Evolutionary conservation across 2,329 filamentous ascomycete species (phyloP).

Genomic region (Xylaria polymorpha): DNA sequence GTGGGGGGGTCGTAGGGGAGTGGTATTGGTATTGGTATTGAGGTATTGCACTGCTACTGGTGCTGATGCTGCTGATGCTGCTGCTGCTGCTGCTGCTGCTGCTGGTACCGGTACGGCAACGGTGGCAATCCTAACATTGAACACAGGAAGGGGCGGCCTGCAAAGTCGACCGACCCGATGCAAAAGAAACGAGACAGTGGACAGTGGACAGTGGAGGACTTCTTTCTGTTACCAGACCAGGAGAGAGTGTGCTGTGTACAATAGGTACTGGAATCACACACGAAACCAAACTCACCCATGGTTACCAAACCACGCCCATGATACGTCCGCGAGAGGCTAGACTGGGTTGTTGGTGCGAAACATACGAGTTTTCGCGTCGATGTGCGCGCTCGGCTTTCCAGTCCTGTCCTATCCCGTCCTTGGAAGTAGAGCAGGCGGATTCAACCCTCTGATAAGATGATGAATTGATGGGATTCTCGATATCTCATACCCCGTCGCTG

Average conservation of each 20-base stretch:
- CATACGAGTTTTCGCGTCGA: constrained; percentile 14
- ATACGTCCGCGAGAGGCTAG: constrained; percentile 34
- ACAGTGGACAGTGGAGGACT: no score
- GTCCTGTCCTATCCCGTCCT: no score
- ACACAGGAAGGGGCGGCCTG: background rate
- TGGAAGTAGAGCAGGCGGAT: background rate
- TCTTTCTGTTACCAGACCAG: background rate
- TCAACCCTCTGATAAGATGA: constrained; percentile 8
- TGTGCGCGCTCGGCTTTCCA: background rate
- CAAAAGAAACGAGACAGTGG: constrained; percentile 7
- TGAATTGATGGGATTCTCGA: constrained; percentile 19
- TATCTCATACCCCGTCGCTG: constrained; percentile 16
- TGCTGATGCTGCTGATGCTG: background rate
- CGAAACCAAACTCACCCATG: constrained; percentile 48
- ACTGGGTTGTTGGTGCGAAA: constrained; percentile 12
- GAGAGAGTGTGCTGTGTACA: background rate
- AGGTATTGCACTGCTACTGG: no score
- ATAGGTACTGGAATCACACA: constrained; percentile 3
- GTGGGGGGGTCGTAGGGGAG: background rate
- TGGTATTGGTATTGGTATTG: background rate
- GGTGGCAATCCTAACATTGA: background rate
- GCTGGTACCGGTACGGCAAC: background rate
- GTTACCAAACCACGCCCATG: constrained; percentile 47
- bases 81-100: background rate
- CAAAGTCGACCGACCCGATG: constrained; percentile 1